A percentile compares a stretch with the other conserved stretches of the same genome.
phyloP scores from a whole-genome alignment of 305 asterid genomes.

The Plantago coronopus region DNA sequence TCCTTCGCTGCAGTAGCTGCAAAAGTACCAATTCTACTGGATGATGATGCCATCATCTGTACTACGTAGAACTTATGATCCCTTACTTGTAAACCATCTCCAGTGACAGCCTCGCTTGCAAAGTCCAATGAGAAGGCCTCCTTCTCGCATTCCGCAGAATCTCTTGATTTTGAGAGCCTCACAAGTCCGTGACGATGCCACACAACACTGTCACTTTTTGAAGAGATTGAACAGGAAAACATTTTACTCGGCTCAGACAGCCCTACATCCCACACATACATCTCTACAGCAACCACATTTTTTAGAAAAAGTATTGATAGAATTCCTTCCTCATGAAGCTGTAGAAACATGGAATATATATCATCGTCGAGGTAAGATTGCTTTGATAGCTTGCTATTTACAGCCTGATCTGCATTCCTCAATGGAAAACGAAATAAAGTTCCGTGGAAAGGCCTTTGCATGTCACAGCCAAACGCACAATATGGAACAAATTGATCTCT shows the following conservation, averaged over 20 bases:
- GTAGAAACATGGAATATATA: conserved; percentile 69
- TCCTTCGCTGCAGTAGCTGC: conserved; percentile 78
- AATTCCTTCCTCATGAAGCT: conserved; percentile 85
- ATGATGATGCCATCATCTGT: conserved; percentile 81
- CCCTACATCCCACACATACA: conserved; percentile 86
- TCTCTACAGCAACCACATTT: conserved; percentile 67
- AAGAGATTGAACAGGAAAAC: conserved; percentile 63
- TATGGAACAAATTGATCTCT: conserved; percentile 87
- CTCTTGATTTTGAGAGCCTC: conserved; percentile 51
- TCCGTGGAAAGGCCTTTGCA: conserved; percentile 80
- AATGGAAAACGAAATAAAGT: conserved; percentile 97
- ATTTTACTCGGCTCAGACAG: conserved; percentile 63
- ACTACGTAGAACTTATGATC: conserved; percentile 65
- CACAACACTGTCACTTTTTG: conserved; percentile 45
- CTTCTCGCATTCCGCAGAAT: conserved; percentile 43
- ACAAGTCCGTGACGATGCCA: conserved; percentile 79
- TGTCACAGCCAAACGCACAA: conserved; percentile 95
- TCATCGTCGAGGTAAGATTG: conserved; percentile 88
- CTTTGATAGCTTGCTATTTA: conserved; percentile 84
- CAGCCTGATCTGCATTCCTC: conserved; percentile 87
- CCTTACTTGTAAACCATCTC: conserved; percentile 45
- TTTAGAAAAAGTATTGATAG: conserved; percentile 82
- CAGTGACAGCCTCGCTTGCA: conserved; percentile 66
- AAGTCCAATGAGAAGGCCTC: conserved; percentile 75
- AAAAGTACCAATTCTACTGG: conserved; percentile 89